Base-by-base conservation (phyloP, 768 basidiomycete genomes). In the Lactifluus pinguis region DNA sequence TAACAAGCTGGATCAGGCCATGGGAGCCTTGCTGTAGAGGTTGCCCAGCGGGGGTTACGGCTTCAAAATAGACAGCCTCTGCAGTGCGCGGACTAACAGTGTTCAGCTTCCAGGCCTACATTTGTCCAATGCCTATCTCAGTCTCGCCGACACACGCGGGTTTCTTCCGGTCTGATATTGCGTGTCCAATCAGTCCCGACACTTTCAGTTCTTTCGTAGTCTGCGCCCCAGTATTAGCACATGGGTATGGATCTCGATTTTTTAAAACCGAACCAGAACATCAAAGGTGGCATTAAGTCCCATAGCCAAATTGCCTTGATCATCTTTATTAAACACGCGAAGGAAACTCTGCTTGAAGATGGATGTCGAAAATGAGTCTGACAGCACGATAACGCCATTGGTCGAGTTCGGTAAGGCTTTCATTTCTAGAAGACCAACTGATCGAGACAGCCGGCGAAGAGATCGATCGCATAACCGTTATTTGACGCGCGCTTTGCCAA, bases 321-420 rank as follows among this genome's bases (percentile, higher is more conserved):
- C 91, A 66, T 95, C 95, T 72, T 97, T 98, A 69, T 80, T 84
- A 73, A 99, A 93, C 45, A 95, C 77, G 45, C 94, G 84, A 45
- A 97, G 80, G 85, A 97, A 98, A 68, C 87, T 91, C 73, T 98
- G 95, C 77, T 98, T 98, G 84, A 98, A 98, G 71, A 98, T 97
- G 29, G 93, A 93, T 10, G 95, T 98, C 11, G 90, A 86, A 72
- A 98, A 99, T 0, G 94, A 95, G 70, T 99, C 97, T 42, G 95
- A 93, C 39, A 98, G 80, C 29, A 98, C 90, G 66, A 98, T 95
- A 65, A 88, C 87, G 61, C 97, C 97, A 69, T 98, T 98, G 49
- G 97, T 99, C 19, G 88, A 93, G 72, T 95, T 98, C 48, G 93
- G 83, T 58, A 98, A 75, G 0, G 89, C 87, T 71, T 94, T 97